Percentiles rank a stretch among this genome's conserved stretches.
Conservation (phyloP, 495 filamentous ascomycete genomes). For the Aspergillus cavernicola region DNA sequence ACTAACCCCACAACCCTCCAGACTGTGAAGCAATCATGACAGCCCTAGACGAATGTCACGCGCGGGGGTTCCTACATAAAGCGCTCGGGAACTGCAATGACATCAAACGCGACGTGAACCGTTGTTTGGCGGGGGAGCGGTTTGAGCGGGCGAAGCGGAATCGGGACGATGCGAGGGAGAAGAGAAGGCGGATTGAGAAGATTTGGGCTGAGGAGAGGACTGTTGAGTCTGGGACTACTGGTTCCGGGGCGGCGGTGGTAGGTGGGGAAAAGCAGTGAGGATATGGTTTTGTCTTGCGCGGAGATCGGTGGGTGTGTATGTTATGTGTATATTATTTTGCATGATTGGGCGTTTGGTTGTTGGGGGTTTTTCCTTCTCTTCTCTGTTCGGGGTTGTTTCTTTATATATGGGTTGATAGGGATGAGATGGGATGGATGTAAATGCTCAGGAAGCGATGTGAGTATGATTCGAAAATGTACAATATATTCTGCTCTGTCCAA, state of each 20-base stretch:
- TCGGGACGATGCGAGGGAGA: conserved; percentile 64
- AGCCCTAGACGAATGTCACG: conserved; percentile 93
- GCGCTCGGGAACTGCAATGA: conserved; percentile 85
- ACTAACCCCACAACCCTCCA: conserved; percentile 31
- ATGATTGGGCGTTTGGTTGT: conserved; percentile 1
- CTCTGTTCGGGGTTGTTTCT: neutral
- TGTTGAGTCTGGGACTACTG: neutral
- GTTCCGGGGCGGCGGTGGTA: neutral
- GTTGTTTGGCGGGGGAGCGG: conserved; percentile 77
- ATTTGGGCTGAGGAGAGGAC: conserved; percentile 67
- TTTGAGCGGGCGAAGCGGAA: conserved; percentile 71
- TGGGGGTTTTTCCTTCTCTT: neutral
- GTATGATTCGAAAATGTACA: conserved; percentile 15
- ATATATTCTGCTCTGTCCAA: conserved; percentile 22
- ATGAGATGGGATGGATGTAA: too few relatives aligned
- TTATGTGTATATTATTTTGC: conserved; percentile 9
- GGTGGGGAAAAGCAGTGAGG: conserved; percentile 19
- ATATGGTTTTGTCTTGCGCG: neutral
- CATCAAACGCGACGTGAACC: conserved; percentile 73
- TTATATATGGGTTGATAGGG: neutral
- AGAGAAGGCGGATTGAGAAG: conserved; percentile 63
- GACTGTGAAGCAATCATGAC: conserved; percentile 92
- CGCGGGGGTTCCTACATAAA: conserved; percentile 84
- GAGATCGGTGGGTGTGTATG: neutral
- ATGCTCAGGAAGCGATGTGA: too few relatives aligned